Base-by-base conservation (phyloP, 192 early-diverging fungal genomes). In the Coemansia sp. region DNA sequence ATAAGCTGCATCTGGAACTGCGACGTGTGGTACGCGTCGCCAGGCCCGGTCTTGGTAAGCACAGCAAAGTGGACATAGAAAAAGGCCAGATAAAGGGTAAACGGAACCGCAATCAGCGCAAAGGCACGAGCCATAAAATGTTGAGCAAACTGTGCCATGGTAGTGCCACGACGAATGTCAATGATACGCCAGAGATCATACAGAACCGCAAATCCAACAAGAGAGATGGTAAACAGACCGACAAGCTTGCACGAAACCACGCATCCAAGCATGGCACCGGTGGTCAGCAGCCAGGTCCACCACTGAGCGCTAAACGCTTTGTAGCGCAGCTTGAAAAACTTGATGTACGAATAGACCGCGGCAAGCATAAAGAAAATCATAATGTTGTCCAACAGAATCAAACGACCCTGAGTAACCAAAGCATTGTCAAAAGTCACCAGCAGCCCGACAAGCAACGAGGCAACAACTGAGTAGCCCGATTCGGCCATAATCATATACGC, bases 1-100 rank as follows among this genome's bases (percentile, higher is more conserved):
- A 83, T 73, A n/a, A 99, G 87, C 51, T 91, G 90, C 64, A 90
- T 90, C 72, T 99, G 95, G 87, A 99, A 99, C 60, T 85, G 74
- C 14, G 94, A 81, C 54, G 89, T 92, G 91, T 97, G 97, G 85
- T 98, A 99, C 15, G 87, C 88, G 76, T 99, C 97, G 45, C 97
- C 97, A 15, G 97, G 91, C 2, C 97, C 97, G 64, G 88, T 90
- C 51, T 84, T 87, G 6, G 84, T 89, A 43, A 99, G 84, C n/a
- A 99, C 81, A 5, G 89, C 88, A 90, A 99, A 98, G 78, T 99
- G 97, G 39, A 98, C 72, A 74, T 92, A 95, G 78, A 99, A 99
- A 86, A 90, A 93, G 45, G 89, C 88, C 51, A 99, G 71, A 65
- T 98, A 99, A 14, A 98, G 60, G n/a, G 75, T 38, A 18, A 90